Percentiles rank a stretch among this genome's conserved stretches.
These are phyloP conservation scores for Leccinellum rugosiceps DNA, from an alignment of 768 basidiomycete species.

Conservation along the genomic window DNA sequence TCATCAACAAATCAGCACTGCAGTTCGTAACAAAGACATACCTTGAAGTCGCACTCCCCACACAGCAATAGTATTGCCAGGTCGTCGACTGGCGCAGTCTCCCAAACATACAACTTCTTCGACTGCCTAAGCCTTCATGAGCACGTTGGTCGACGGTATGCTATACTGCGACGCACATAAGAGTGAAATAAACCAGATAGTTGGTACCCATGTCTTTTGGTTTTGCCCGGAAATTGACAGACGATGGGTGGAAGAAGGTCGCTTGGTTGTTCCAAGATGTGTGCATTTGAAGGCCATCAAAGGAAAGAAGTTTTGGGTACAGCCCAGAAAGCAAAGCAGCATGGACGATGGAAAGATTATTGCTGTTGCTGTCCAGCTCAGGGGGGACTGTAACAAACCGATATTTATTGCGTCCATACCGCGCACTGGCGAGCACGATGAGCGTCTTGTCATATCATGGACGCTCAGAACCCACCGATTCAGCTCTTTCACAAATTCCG, in stretches of 20 bases:
- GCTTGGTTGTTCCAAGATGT: conserved; percentile 82
- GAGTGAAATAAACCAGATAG: conserved; percentile 80
- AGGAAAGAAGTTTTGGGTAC: conserved; percentile 82
- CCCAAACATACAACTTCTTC: conserved; percentile 91
- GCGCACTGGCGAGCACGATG: conserved; percentile 47
- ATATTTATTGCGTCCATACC: conserved; percentile 69
- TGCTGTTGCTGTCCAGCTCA: conserved; percentile 66
- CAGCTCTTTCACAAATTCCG: conserved; percentile 63
- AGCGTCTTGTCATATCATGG: not conserved
- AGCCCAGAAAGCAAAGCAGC: conserved; percentile 83
- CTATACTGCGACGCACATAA: conserved; percentile 55
- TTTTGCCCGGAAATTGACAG: conserved; percentile 78
- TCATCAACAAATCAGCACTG: conserved; percentile 4
- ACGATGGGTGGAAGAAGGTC: conserved; percentile 84
- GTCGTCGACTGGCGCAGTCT: conserved; percentile 87
- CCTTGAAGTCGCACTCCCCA: conserved; percentile 90
- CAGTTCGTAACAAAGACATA: conserved; percentile 25
- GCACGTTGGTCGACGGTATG: not conserved
- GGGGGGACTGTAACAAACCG: conserved; percentile 75
- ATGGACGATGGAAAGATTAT: conserved; percentile 63
- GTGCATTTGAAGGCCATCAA: conserved; percentile 68
- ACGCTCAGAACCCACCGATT: conserved; percentile 44
- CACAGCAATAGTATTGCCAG: conserved; percentile 78
- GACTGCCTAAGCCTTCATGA: conserved; percentile 65
- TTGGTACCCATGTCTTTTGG: conserved; percentile 69